These are phyloP conservation scores for Penicillium capsulatum DNA, from an alignment of 2,329 filamentous ascomycete species.

Conservation along the genomic window DNA sequence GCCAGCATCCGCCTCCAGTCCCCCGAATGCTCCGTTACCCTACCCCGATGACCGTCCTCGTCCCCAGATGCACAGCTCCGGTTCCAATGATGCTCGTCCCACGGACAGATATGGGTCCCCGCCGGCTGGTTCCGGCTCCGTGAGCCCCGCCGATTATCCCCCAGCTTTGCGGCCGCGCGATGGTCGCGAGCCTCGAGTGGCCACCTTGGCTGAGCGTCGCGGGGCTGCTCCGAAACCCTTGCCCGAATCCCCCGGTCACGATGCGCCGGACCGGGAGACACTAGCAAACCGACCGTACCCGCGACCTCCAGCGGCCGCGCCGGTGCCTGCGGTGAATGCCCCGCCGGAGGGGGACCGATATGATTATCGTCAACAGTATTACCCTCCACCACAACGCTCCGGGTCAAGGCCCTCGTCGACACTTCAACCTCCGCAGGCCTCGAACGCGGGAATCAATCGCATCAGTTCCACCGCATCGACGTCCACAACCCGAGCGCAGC, in stretches of 20 bases:
- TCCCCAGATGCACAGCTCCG: slow-evolving; percentile 33
- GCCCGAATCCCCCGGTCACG: slow-evolving; percentile 74
- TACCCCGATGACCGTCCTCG: slow-evolving; percentile 64
- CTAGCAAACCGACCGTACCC: slow-evolving; percentile 65
- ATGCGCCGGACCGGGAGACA: slow-evolving; percentile 70
- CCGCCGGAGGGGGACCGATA: slow-evolving; percentile 39
- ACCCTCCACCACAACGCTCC: slow-evolving; percentile 50
- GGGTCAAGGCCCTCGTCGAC: slow-evolving; percentile 22
- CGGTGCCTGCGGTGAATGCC: slow-evolving; percentile 30
- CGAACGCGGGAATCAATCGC: slow-evolving; percentile 48
- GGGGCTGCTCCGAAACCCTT: slow-evolving; percentile 72
- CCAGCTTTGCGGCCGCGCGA: slow-evolving; percentile 39
- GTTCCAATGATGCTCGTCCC: slow-evolving; percentile 28
- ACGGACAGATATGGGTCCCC: slow-evolving; percentile 31
- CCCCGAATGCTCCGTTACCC: slow-evolving; percentile 55
- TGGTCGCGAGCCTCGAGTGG: slow-evolving; percentile 52
- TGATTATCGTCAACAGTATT: slow-evolving; percentile 60
- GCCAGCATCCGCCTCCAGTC: slow-evolving; percentile 41
- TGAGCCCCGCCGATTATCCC: slow-evolving; percentile 37
- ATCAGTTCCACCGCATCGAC: slow-evolving; percentile 82
- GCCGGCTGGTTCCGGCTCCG: slow-evolving; percentile 24
- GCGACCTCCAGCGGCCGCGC: slow-evolving; percentile 29
- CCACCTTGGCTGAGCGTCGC: slow-evolving; percentile 72
- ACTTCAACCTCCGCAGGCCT: slow-evolving; percentile 45
- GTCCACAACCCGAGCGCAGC: slow-evolving; percentile 84